A percentile compares a stretch with the other conserved stretches of the same genome.
These are phyloP conservation scores for Eimeria acervulina DNA, from an alignment of 169 alveolate species.

Conservation along the genomic window DNA sequence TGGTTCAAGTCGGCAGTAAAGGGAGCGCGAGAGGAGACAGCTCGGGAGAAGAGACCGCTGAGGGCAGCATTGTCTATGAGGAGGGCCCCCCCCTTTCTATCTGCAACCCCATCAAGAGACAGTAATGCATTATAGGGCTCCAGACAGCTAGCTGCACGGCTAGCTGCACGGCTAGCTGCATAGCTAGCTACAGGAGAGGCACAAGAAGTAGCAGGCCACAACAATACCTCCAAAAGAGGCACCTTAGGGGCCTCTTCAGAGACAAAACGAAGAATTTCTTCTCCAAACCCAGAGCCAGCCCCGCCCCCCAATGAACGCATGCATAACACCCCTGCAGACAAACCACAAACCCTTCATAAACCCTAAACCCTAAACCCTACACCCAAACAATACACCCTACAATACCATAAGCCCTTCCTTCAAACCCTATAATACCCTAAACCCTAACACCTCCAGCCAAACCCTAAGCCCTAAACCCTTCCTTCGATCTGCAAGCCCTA, in stretches of 20 bases:
- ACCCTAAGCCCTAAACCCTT: background rate
- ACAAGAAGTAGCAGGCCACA: conserved; percentile 22
- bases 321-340: conserved; percentile 18
- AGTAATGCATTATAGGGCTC: conserved; percentile 78
- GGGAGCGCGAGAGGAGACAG: conserved; percentile 28
- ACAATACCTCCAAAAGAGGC: background rate
- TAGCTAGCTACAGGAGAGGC: background rate
- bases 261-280: background rate
- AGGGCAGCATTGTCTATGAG: conserved; percentile 61
- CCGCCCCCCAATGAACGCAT: conserved; percentile 77
- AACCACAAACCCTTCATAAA: background rate
- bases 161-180: conserved; percentile 37
- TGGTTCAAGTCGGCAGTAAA: conserved; percentile 31
- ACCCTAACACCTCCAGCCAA: background rate
- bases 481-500: too few relatives aligned
- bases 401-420: background rate
- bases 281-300: conserved; percentile 70
- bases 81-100: conserved; percentile 58
- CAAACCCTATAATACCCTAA: conserved; percentile 17
- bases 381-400: background rate
- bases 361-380: background rate
- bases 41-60: background rate
- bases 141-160: conserved; percentile 65
- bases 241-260: conserved; percentile 49
- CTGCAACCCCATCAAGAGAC: background rate